Conservation (phyloP, 2,329 filamentous ascomycete species). For the Rachicladosporium sp. region DNA sequence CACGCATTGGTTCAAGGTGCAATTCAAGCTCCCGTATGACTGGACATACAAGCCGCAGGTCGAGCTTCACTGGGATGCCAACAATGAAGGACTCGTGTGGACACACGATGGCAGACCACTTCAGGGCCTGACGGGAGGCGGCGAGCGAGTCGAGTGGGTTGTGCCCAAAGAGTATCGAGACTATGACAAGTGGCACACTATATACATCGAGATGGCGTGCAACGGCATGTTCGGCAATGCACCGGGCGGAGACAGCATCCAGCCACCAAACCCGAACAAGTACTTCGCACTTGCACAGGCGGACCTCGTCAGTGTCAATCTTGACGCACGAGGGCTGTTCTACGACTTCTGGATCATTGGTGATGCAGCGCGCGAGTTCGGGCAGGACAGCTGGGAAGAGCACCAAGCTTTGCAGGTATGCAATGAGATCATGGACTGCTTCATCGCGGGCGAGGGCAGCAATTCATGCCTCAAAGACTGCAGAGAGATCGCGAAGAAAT, state of each 20-base stretch:
- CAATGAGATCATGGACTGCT: slow-evolving; percentile 81
- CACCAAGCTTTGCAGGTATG: slow-evolving; percentile 74
- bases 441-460: slow-evolving; percentile 63
- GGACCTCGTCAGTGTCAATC: slow-evolving; percentile 79
- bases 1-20: slow-evolving; percentile 91
- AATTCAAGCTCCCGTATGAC: slow-evolving; percentile 62
- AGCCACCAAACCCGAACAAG: slow-evolving; percentile 75
- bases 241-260: slow-evolving; percentile 69
- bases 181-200: slow-evolving; percentile 63
- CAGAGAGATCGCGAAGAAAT: slow-evolving; percentile 70
- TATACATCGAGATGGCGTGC: slow-evolving; percentile 98
- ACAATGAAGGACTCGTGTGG: slow-evolving; percentile 93
- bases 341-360: slow-evolving; percentile 94
- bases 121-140: slow-evolving; percentile 81
- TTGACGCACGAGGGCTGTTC: slow-evolving; percentile 67
- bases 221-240: slow-evolving; percentile 98
- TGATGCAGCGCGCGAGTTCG: slow-evolving; percentile 86
- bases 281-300: slow-evolving; percentile 66
- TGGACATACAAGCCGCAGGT: slow-evolving; percentile 66
- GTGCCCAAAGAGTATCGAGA: slow-evolving; percentile 71
- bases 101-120: slow-evolving; percentile 77
- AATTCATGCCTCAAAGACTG: slow-evolving; percentile 65
- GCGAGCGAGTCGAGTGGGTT: slow-evolving; percentile 84
- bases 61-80: slow-evolving; percentile 94
- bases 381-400: slow-evolving; percentile 74